Percentiles rank a stretch among this genome's conserved stretches.
phyloP scores from a whole-genome alignment of 2,329 filamentous ascomycete genomes.

The Aotearoamyces nothofagi region DNA sequence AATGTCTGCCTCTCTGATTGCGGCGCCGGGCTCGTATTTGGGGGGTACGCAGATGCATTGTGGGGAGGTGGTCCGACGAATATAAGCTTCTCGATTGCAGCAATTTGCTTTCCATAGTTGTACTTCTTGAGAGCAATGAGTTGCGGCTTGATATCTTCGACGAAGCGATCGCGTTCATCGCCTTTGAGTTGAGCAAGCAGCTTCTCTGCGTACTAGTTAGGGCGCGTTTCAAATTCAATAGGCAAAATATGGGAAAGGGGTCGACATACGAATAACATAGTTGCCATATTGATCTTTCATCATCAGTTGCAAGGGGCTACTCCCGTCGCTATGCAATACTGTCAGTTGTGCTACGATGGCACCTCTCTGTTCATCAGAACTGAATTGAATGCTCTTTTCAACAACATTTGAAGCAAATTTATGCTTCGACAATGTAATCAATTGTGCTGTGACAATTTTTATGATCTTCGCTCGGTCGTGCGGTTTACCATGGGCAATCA shows the following conservation, averaged over 20 bases:
- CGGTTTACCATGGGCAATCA: slow-evolving; percentile 63
- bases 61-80: slow-evolving; percentile 12
- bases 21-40: slow-evolving; percentile 11
- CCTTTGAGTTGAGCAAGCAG: slow-evolving; percentile 50
- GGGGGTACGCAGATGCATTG: no score
- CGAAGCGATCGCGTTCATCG: slow-evolving; percentile 40
- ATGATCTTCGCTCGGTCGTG: slow-evolving; percentile 64
- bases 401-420: slow-evolving; percentile 97
- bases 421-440: slow-evolving; percentile 73
- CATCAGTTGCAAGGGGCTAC: slow-evolving; percentile 55
- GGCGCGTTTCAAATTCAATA: neutral
- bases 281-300: slow-evolving; percentile 91
- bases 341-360: slow-evolving; percentile 52
- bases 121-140: slow-evolving; percentile 47
- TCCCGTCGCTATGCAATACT: slow-evolving; percentile 44
- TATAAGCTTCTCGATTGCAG: slow-evolving; percentile 44
- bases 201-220: slow-evolving; percentile 47
- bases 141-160: slow-evolving; percentile 47
- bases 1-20: slow-evolving; percentile 20
- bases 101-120: slow-evolving; percentile 50
- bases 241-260: neutral
- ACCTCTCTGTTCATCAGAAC: slow-evolving; percentile 51
- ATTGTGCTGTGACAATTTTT: slow-evolving; percentile 51
- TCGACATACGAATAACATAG: slow-evolving; percentile 80
- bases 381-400: slow-evolving; percentile 73